A percentile compares a stretch with the other conserved stretches of the same genome.
Evolutionary conservation across 139 green algal genomes (phyloP).

Genomic region (Gonium pectorale): DNA sequence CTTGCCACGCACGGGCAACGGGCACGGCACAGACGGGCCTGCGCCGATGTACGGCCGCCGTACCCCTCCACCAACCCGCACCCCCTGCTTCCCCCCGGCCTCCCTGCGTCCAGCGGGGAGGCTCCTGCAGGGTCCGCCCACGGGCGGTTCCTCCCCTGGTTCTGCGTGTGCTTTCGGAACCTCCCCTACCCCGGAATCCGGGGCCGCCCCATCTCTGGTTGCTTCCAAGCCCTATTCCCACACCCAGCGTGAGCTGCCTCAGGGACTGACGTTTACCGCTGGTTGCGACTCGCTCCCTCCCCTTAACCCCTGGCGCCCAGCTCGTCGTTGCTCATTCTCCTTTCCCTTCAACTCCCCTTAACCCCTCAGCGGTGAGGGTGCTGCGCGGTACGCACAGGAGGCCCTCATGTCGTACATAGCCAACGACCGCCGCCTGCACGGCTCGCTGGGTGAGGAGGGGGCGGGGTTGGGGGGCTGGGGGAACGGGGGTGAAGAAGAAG

Average conservation of each 20-base stretch:
- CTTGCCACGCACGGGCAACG: too few relatives aligned
- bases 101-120: too few relatives aligned
- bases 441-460: not conserved
- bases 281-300: not conserved
- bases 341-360: not conserved
- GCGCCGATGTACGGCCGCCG: too few relatives aligned
- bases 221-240: not conserved
- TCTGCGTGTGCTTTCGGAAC: too few relatives aligned
- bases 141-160: too few relatives aligned
- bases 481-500: not conserved
- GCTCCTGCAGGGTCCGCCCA: too few relatives aligned
- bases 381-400: slow-evolving; percentile 12
- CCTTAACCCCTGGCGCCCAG: not conserved
- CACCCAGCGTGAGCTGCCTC: not conserved
- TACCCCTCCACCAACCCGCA: too few relatives aligned
- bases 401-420: not conserved
- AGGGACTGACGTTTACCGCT: not conserved
- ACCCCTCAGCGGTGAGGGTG: not conserved
- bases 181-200: too few relatives aligned
- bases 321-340: not conserved
- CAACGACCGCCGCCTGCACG: slow-evolving; percentile 3
- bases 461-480: not conserved
- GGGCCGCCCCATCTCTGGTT: too few relatives aligned
- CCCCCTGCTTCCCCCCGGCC: too few relatives aligned
- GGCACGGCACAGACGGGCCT: too few relatives aligned